Evolutionary conservation across 1,139 yeast species (phyloP), one percentile per base, ranked within the genome.

Genomic region (Yamadazyma dushanensis): DNA sequence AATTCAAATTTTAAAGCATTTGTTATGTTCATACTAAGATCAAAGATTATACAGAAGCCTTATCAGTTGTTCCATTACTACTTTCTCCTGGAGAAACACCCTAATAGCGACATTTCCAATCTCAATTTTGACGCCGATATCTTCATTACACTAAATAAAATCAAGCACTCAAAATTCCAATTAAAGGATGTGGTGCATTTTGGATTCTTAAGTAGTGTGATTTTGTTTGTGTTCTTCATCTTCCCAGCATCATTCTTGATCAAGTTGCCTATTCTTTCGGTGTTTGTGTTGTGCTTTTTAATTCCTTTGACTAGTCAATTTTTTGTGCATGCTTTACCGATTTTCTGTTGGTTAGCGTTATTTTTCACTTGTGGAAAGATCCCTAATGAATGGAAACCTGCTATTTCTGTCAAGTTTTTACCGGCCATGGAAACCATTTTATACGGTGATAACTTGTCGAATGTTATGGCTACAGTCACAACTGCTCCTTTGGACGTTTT

Each of bases 401-500:
- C 90, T 15, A 94, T 92, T 49, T 79, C 84, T 26, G 98, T 92
- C 34, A 83, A 92, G 49, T 85, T 88, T 16, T 73, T 92, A 32
- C 98, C 99, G 0, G 95, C 96, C 2, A 73, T 90, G 65, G 99
- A 92, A 59, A 89, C 97, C 23, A 85, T 92, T 41, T 69, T 92
- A 45, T 92, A 88, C 54, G 98, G 98, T 36, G 97, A 92, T 53
- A 88, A 92, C 59, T 73, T 94, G 53, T 82, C 94, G 37, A 88
- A 85, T 52, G 82, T 92, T 24, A 72, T 92, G 51, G 95, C 97
- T 2, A 76, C 94, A 3, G 68, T 80, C 14, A 82, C 87, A 21
- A 77, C 73, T 45, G 59, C 84, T 3, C 53, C 80, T 5, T 69
- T 89, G 39, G 99, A 92, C 57, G 68, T 92, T 17, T 55, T 88